These are phyloP conservation scores for Cordyceps fumosorosea DNA, from an alignment of 2,329 filamentous ascomycete genomes.

Conservation along the genomic window DNA sequence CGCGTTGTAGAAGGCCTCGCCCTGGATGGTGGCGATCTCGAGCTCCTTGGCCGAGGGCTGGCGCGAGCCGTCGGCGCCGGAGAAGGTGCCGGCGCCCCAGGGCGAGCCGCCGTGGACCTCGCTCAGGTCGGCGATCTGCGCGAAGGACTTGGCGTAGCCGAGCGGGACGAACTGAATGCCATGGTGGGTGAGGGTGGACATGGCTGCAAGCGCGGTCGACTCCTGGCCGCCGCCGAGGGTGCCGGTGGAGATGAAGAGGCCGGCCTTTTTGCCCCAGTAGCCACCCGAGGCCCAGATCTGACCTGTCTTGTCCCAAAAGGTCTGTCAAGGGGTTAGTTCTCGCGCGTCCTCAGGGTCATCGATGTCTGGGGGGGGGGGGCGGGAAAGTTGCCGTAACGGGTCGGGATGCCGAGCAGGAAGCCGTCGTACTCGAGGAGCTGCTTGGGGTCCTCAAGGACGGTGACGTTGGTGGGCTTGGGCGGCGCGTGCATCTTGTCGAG, in stretches of 20 bases:
- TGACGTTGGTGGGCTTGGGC: slow-evolving; percentile 61
- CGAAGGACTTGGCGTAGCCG: slow-evolving; percentile 79
- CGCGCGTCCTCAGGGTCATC: too few species aligned
- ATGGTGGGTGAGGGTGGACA: slow-evolving; percentile 87
- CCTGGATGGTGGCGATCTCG: slow-evolving; percentile 73
- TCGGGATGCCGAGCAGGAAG: slow-evolving; percentile 90
- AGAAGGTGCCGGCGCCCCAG: slow-evolving; percentile 93
- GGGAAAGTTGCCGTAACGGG: slow-evolving; percentile 94
- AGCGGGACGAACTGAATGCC: slow-evolving; percentile 95
- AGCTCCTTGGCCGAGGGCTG: slow-evolving; percentile 72
- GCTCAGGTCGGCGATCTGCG: slow-evolving; percentile 58
- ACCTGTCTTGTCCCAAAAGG: slow-evolving; percentile 87
- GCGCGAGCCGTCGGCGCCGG: slow-evolving; percentile 71
- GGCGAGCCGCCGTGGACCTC: slow-evolving; percentile 83
- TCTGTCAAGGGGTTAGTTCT: slow-evolving; percentile 20
- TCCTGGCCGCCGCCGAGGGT: slow-evolving; percentile 88
- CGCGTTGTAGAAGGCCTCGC: slow-evolving; percentile 73
- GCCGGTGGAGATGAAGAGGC: slow-evolving; percentile 84
- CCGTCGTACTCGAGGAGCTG: slow-evolving; percentile 72
- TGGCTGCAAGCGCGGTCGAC: slow-evolving; percentile 68
- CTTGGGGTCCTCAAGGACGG: slow-evolving; percentile 50
- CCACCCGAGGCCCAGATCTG: slow-evolving; percentile 72
- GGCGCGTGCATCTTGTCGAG: slow-evolving; percentile 88
- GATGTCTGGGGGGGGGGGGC: slow-evolving; percentile 40
- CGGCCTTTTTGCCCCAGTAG: slow-evolving; percentile 83